Evolutionary conservation across 2,329 filamentous ascomycete species (phyloP).

Genomic region (Zymoseptoria pseudotritici): DNA sequence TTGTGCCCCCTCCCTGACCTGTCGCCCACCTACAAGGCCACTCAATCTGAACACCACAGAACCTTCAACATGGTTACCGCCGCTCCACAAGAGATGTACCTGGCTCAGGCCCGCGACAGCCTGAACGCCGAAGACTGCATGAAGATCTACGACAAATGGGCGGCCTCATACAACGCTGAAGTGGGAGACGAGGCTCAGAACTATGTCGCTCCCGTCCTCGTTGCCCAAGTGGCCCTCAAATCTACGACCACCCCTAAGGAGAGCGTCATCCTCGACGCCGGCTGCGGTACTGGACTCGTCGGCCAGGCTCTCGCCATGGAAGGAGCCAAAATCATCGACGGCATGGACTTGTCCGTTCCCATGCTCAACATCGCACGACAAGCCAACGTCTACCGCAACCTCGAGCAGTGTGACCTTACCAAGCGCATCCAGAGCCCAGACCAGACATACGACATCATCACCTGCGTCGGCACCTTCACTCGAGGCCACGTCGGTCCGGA

Average conservation of each 20-base stretch:
- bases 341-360: slow-evolving; percentile 45
- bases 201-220: slow-evolving; percentile 33
- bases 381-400: slow-evolving; percentile 41
- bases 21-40: not conserved
- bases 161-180: slow-evolving; percentile 38
- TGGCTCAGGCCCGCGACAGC: not conserved
- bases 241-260: slow-evolving; percentile 14
- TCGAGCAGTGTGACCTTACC: slow-evolving; percentile 43
- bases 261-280: slow-evolving; percentile 43
- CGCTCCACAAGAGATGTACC: not conserved
- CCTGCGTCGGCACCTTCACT: slow-evolving; percentile 50
- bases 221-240: not conserved
- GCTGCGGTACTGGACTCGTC: slow-evolving; percentile 50
- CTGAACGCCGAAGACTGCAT: not conserved
- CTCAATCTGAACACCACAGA: not conserved
- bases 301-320: slow-evolving; percentile 40
- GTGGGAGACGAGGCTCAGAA: slow-evolving; percentile 27
- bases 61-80: not conserved
- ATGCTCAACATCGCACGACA: slow-evolving; percentile 49
- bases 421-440: slow-evolving; percentile 35
- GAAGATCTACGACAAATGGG: slow-evolving; percentile 41
- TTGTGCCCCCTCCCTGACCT: not conserved
- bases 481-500: slow-evolving; percentile 48
- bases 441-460: slow-evolving; percentile 43
- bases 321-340: slow-evolving; percentile 43